Evolutionary conservation across 305 asterid species (phyloP), one percentile per base, ranked within the genome.

Genomic region (Galium porrigens): DNA sequence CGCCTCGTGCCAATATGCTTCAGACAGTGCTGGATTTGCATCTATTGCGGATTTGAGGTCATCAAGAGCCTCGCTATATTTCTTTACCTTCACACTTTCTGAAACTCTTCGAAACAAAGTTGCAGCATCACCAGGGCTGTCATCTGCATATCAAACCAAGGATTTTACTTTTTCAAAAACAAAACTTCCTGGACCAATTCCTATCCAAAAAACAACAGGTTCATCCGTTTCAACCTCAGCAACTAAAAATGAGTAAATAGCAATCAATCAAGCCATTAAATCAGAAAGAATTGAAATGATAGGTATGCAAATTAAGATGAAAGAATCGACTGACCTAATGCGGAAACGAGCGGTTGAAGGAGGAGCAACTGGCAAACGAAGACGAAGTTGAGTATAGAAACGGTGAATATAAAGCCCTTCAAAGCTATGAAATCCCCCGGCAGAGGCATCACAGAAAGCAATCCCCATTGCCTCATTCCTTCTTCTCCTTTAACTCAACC

Each of bases 41-140:
- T 88, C 90, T 74, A 90, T 81, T 63, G 96, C 96, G 65, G 97
- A 69, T 73, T 85, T 86, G 65, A 90, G 87, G 63, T 90, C 95
- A 68, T 79, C 75, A 34, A 90, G 91, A 52, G 95, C 96, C 73
- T 90, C 97, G 41, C 92, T 82, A 52, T 85, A 90, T 78, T 78
- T 86, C 80, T 85, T 88, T 74, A 88, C 86, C 78, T 79, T 90
- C 61, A 90, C 78, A 72, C 81, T 84, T 76, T 88, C 84, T 55
- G 88, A 78, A 62, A 83, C 90, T 81, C 85, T 88, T 77, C 85
- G 90, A 30, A 85, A 86, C 53, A 86, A 64, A 7, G 94, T 83
- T 71, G 96, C 88, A 70, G 84, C 72, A 77, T 76, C 92, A 57
- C 84, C 85, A 58, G 87, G 71, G 64, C 82, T 85, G 65, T 84